Conservation (phyloP, 2,329 filamentous ascomycete species). For the Knoxdaviesia capensis region DNA sequence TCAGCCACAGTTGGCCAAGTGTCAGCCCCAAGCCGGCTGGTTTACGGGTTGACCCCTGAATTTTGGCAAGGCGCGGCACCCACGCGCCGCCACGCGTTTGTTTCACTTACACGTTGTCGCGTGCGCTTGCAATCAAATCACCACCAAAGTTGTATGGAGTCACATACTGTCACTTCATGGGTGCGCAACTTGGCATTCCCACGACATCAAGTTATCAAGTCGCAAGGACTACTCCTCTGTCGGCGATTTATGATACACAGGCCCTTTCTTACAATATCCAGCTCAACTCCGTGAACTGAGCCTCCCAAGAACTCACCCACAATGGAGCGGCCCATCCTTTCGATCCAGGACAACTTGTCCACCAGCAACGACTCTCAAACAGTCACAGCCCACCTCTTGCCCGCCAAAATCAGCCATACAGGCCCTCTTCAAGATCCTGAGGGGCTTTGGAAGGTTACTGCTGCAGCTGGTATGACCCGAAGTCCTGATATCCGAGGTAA, state of each 20-base stretch:
- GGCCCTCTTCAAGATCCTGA: constrained; percentile 44
- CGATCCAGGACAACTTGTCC: constrained; percentile 10
- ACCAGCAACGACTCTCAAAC: constrained; percentile 10
- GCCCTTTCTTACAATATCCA: constrained; percentile 1
- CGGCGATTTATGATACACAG: not conserved
- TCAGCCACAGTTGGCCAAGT: not conserved
- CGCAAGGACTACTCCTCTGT: not conserved
- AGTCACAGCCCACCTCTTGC: constrained; percentile 50
- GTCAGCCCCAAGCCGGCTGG: not conserved
- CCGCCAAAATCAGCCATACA: constrained; percentile 61
- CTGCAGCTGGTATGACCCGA: too few relatives aligned
- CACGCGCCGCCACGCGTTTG: too few relatives aligned
- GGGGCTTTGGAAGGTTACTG: constrained; percentile 40
- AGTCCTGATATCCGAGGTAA: constrained; percentile 22
- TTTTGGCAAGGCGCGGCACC: too few relatives aligned
- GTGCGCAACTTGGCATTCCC: too few relatives aligned
- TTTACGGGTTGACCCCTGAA: too few relatives aligned
- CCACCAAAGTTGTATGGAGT: too few relatives aligned
- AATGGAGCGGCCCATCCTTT: constrained; percentile 24
- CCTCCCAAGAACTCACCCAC: not conserved
- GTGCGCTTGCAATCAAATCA: too few relatives aligned
- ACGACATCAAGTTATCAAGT: too few relatives aligned
- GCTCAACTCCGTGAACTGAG: too few relatives aligned
- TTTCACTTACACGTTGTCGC: too few relatives aligned
- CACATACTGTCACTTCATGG: too few relatives aligned